Base-by-base conservation (phyloP, 2,329 filamentous ascomycete species). In the Phyllosticta citrichinensis region DNA sequence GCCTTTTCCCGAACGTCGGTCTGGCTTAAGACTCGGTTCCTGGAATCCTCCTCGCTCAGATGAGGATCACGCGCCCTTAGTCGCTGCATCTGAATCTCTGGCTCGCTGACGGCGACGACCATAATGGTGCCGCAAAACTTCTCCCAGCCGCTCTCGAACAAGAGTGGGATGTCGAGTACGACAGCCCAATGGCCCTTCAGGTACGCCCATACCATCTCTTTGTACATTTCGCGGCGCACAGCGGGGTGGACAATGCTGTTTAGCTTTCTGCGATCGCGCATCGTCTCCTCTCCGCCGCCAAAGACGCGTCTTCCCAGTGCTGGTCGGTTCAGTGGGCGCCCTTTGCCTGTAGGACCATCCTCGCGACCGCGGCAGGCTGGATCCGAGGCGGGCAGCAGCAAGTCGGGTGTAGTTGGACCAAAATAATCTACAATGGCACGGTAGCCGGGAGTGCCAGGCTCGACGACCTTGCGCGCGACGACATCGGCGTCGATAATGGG, bases 401-500 rank as follows among this genome's bases (percentile, higher is more conserved):
- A 83, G 62, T 97, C 91, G 0, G 93, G 91, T 0, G 92, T 97
- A 3, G 83, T 88, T 27, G 90, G 81, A 0, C 81, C 83, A 73
- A 99, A 99, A 75, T 96, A 80, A 20, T 81, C 76, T 51, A 97
- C 83, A 66, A 99, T 96, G 63, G 87, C 85, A 56, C 82, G 78
- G 80, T 97, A 97, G 67, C 88, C 93, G 12, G 82, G 71, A 5
- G 90, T 96, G 27, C 94, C 94, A 0, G 94, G 94, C 73, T 96
- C 91, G 72, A 99, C 93, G 63, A 97, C 94, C 73, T 94, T 83
- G 68, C 93, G 91, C 55, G 94, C 93, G 63, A 97, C 82, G 61
- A 95, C 77, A 77, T 99, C 94, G 71, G 94, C 93, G 72, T 99
- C 94, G 77, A 99, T 87, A 67, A 99, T 83, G 68, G 94, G 92